Percentiles rank a stretch among this genome's conserved stretches.
phyloP scores from a whole-genome alignment of 1,139 yeast species.

The Sugiyamaella novakii region DNA sequence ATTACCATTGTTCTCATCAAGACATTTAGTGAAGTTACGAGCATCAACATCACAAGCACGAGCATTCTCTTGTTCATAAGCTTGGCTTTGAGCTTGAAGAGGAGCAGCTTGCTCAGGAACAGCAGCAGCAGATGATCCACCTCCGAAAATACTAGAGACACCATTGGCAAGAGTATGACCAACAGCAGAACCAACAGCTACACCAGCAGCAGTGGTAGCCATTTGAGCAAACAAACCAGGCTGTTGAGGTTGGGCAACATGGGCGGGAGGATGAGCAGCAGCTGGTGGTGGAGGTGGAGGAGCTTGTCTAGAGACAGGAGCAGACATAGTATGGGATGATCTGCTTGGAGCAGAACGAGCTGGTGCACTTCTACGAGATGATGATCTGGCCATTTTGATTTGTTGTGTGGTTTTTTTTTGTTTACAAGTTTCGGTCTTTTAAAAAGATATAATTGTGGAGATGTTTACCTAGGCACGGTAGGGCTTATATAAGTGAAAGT shows the following conservation, averaged over 20 bases:
- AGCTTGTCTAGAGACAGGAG: constrained; percentile 52
- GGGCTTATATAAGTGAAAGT: neutral
- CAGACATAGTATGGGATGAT: constrained; percentile 76
- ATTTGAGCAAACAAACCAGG: constrained; percentile 96
- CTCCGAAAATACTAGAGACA: constrained; percentile 83
- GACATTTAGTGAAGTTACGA: constrained; percentile 90
- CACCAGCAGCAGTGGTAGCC: constrained; percentile 99
- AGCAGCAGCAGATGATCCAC: constrained; percentile 63
- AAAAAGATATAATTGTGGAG: neutral
- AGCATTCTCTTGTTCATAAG: constrained; percentile 42
- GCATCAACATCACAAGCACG: constrained; percentile 88
- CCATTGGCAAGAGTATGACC: constrained; percentile 98
- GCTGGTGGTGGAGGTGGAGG: constrained; percentile 49
- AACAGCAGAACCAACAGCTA: constrained; percentile 95
- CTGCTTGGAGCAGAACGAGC: constrained; percentile 58
- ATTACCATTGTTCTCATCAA: constrained; percentile 90
- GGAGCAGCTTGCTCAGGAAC: constrained; percentile 36
- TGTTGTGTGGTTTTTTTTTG: constrained; percentile 10
- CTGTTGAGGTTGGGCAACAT: constrained; percentile 55
- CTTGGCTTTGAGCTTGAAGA: constrained; percentile 28
- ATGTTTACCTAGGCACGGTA: neutral
- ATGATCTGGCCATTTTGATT: constrained; percentile 56
- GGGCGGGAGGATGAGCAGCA: constrained; percentile 39
- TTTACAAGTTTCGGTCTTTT: no score
- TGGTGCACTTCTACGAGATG: constrained; percentile 49